Percentiles rank a stretch among this genome's conserved stretches.
These are phyloP conservation scores for Trichomonas tenax DNA, from an alignment of 208 protist species.

Conservation along the genomic window DNA sequence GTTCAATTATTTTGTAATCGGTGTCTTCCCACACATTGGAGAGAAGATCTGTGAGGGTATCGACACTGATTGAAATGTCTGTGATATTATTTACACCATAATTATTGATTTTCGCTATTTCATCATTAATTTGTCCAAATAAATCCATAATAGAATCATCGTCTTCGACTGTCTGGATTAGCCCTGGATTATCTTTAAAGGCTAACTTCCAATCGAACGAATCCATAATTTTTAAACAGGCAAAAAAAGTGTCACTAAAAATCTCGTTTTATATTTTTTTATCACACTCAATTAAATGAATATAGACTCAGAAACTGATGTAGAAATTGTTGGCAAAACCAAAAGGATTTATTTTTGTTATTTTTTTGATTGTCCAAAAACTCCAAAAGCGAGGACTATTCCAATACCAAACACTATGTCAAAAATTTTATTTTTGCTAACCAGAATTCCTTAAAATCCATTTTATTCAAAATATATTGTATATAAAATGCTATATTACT, in stretches of 20 bases:
- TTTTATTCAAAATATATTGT: too few species aligned
- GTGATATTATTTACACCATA: neutral
- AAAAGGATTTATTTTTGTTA: too few species aligned
- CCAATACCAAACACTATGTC: too few species aligned
- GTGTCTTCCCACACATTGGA: neutral
- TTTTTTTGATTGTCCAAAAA: too few species aligned
- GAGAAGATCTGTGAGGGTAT: neutral
- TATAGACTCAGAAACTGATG: neutral
- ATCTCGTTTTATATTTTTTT: neutral
- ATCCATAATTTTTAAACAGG: neutral
- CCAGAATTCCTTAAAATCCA: too few species aligned
- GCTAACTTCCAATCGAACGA: neutral
- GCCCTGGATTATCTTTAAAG: neutral
- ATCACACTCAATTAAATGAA: neutral
- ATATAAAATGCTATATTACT: too few species aligned
- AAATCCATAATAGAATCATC: neutral
- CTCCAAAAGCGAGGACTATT: too few species aligned
- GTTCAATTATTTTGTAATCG: neutral
- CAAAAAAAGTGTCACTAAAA: neutral
- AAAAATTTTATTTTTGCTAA: too few species aligned
- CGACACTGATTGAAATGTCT: neutral
- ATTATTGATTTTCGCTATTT: neutral
- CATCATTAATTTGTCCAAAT: neutral
- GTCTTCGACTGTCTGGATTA: neutral
- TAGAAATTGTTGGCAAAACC: neutral